Evolutionary conservation across 2,329 filamentous ascomycete species (phyloP).

Genomic region (Coniochaeta sp.): DNA sequence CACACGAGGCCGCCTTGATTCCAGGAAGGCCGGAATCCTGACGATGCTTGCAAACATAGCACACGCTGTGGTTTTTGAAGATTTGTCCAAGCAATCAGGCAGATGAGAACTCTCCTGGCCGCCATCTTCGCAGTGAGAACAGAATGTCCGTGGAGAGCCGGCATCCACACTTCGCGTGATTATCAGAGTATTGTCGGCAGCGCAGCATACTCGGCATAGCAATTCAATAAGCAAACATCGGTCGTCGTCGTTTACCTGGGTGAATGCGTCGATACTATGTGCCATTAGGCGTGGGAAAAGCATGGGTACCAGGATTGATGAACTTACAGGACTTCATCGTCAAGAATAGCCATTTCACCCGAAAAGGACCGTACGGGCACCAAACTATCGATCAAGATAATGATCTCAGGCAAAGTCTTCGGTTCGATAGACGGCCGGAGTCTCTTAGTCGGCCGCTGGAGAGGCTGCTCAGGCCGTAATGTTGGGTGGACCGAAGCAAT

Average conservation of each 20-base stretch:
- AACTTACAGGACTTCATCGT: constrained; percentile 2
- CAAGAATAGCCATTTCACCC: background rate
- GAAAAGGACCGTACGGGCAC: background rate
- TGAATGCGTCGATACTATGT: constrained; percentile 11
- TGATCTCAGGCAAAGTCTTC: background rate
- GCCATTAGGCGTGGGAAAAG: background rate
- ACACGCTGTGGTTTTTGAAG: constrained; percentile 30
- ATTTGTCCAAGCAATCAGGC: constrained; percentile 12
- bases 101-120: background rate
- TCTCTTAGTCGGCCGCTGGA: background rate
- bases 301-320: background rate
- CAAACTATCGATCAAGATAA: background rate
- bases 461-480: background rate
- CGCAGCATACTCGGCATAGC: constrained; percentile 52
- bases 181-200: constrained; percentile 37
- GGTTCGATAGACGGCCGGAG: background rate
- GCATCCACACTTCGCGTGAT: background rate
- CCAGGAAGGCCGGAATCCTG: constrained; percentile 35
- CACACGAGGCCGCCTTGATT: constrained; percentile 57
- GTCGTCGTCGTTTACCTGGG: constrained; percentile 10
- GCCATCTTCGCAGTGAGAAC: background rate
- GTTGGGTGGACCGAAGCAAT: background rate
- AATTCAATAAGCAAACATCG: constrained; percentile 26
- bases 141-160: constrained; percentile 12
- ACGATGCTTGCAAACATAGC: constrained; percentile 39